These are phyloP conservation scores for Cymbopogon flexuosus DNA, from an alignment of 202 grass and related monocot genomes.

Conservation along the genomic window DNA sequence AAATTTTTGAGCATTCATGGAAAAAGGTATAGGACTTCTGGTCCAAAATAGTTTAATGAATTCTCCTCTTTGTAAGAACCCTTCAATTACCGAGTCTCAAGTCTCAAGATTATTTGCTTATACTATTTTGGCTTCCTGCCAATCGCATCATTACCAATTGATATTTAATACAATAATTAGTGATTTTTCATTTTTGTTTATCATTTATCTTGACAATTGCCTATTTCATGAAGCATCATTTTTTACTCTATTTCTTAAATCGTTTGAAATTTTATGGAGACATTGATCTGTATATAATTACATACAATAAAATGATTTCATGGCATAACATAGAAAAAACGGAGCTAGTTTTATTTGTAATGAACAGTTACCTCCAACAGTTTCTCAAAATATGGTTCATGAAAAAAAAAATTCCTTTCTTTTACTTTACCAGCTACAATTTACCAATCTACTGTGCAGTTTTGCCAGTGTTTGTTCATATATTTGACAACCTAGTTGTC, in stretches of 20 bases:
- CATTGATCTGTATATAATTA: background rate
- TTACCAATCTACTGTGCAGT: background rate
- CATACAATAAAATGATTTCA: background rate
- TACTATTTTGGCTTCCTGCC: background rate
- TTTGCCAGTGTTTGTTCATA: conserved; percentile 11
- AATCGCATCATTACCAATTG: background rate
- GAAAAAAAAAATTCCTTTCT: background rate
- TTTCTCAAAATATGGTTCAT: background rate
- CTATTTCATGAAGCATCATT: background rate
- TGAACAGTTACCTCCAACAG: background rate
- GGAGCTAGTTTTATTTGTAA: background rate
- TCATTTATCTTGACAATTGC: background rate
- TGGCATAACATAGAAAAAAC: background rate
- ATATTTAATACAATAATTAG: background rate
- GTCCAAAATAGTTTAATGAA: conserved; percentile 15
- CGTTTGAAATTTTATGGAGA: background rate
- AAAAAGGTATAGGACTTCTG: conserved; percentile 52
- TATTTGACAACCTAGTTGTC: background rate
- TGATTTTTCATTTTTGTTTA: background rate
- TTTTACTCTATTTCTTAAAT: background rate
- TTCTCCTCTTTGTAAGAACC: background rate
- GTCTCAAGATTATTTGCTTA: background rate
- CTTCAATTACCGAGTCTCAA: background rate
- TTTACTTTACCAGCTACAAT: background rate
- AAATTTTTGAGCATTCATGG: conserved; percentile 59